phyloP scores from a whole-genome alignment of 257 asterid species.

The Jasminum sambac region DNA sequence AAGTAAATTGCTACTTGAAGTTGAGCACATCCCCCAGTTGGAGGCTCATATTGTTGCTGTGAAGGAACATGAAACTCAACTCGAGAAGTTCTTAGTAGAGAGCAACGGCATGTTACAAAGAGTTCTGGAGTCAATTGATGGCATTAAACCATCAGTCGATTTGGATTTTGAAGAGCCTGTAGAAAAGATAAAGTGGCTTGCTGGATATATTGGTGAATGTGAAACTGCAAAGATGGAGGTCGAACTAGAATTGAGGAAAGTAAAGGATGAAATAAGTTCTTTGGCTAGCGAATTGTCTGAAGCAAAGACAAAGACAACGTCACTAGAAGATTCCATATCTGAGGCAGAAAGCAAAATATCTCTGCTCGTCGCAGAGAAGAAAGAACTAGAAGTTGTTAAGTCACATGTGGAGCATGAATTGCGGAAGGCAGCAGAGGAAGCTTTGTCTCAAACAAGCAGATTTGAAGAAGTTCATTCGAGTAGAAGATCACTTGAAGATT shows the following conservation, averaged over 20 bases:
- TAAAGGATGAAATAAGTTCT: conserved; percentile 50
- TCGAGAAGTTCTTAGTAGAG: conserved; percentile 64
- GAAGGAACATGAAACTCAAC: conserved; percentile 58
- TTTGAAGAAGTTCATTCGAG: conserved; percentile 55
- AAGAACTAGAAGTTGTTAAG: conserved; percentile 62
- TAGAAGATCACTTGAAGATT: conserved; percentile 53
- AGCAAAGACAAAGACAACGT: conserved; percentile 43
- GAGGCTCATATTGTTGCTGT: conserved; percentile 55
- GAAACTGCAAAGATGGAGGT: conserved; percentile 48
- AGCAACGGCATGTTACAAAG: conserved; percentile 68
- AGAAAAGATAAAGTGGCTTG: conserved; percentile 76
- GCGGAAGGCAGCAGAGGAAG: conserved; percentile 55
- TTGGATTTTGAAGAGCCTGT: conserved; percentile 54
- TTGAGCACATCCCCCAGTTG: conserved; percentile 54
- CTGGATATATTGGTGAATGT: conserved; percentile 47
- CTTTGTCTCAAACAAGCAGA: conserved; percentile 48
- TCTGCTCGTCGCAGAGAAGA: conserved; percentile 61
- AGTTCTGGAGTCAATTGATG: conserved; percentile 64
- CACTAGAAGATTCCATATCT: conserved; percentile 59
- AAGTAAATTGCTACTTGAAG: conserved; percentile 51
- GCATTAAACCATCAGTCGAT: conserved; percentile 55
- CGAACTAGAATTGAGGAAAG: conserved; percentile 60
- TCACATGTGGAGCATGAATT: conserved; percentile 55
- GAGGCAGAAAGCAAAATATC: conserved; percentile 54
- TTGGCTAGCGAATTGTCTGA: conserved; percentile 52